A percentile compares a stretch with the other conserved stretches of the same genome.
Conservation (phyloP, 495 filamentous ascomycete genomes). For the Xylaria telfairii region DNA sequence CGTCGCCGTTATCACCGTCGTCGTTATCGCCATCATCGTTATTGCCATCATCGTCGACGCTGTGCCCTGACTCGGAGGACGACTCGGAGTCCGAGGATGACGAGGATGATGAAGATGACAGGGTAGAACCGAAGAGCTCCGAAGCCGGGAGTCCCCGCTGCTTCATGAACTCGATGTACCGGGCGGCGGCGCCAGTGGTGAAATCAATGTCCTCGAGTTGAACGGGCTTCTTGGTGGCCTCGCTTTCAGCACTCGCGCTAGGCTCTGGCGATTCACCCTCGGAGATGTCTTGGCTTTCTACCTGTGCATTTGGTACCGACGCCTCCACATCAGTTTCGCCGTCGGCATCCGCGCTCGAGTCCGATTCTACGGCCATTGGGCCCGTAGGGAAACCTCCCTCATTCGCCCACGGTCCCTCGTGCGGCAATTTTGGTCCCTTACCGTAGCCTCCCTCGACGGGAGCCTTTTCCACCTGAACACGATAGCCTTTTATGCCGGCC, state of each 20-base stretch:
- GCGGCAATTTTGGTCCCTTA: too few relatives aligned
- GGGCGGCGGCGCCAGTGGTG: not conserved
- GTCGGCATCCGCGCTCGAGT: not conserved
- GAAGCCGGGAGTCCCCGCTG: not conserved
- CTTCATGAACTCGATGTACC: conserved; percentile 7
- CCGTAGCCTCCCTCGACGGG: too few relatives aligned
- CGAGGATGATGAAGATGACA: not conserved
- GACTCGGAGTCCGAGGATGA: not conserved
- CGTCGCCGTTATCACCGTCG: too few relatives aligned
- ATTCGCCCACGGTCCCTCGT: too few relatives aligned
- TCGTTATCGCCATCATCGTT: too few relatives aligned
- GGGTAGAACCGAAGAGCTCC: not conserved
- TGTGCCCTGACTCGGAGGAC: not conserved
- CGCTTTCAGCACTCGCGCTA: too few relatives aligned
- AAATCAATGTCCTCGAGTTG: conserved; percentile 3
- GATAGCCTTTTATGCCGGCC: too few relatives aligned
- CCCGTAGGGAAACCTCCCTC: too few relatives aligned
- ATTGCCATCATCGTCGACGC: too few relatives aligned
- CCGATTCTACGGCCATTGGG: not conserved
- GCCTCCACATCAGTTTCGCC: not conserved
- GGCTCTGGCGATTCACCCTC: not conserved
- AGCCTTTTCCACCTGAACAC: too few relatives aligned
- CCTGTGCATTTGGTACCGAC: not conserved
- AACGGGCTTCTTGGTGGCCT: not conserved
- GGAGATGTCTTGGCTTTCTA: not conserved